Percentiles rank a stretch among this genome's conserved stretches.
Evolutionary conservation across 2,329 filamentous ascomycete genomes (phyloP).

Genomic region (Pseudophaeomoniella oleicola): DNA sequence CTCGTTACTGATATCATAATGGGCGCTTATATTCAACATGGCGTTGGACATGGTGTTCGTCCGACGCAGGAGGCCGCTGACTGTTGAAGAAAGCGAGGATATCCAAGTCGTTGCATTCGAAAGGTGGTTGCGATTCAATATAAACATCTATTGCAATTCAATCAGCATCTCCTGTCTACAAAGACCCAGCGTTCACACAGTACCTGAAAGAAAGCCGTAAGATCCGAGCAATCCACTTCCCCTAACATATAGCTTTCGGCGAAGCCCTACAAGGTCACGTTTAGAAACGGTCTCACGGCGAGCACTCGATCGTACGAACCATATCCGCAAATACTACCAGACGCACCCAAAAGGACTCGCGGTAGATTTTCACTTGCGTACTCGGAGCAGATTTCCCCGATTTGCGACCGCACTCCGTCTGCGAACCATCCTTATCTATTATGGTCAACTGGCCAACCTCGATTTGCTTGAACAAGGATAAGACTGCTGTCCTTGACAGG

Average conservation of each 20-base stretch:
- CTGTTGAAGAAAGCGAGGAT: conserved; percentile 41
- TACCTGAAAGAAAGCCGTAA: conserved; percentile 55
- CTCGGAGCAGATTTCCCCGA: conserved; percentile 16
- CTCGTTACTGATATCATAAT: conserved; percentile 52
- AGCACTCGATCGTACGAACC: no score
- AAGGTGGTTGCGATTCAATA: conserved; percentile 49
- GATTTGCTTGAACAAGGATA: conserved; percentile 30
- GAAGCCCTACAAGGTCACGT: conserved; percentile 35
- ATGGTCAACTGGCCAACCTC: conserved; percentile 31
- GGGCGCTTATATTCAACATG: conserved; percentile 52
- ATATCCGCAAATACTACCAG: conserved; percentile 58
- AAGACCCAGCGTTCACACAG: conserved; percentile 7
- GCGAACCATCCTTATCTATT: conserved; percentile 26
- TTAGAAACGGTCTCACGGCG: conserved; percentile 1
- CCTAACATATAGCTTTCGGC: conserved; percentile 60
- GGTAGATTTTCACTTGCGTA: conserved; percentile 45
- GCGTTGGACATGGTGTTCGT: conserved; percentile 45
- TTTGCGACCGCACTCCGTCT: conserved; percentile 22
- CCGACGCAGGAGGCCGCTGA: conserved; percentile 43
- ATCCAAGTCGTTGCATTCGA: conserved; percentile 50
- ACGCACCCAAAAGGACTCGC: conserved; percentile 57
- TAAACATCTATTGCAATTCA: conserved; percentile 42
- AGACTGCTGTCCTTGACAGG: conserved; percentile 28
- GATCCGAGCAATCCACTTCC: conserved; percentile 51
- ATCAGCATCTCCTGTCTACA: conserved; percentile 1